Evolutionary conservation across 345 rosid genomes (phyloP), one percentile per base, ranked within the genome.

Genomic region (Ailanthus altissimus): DNA sequence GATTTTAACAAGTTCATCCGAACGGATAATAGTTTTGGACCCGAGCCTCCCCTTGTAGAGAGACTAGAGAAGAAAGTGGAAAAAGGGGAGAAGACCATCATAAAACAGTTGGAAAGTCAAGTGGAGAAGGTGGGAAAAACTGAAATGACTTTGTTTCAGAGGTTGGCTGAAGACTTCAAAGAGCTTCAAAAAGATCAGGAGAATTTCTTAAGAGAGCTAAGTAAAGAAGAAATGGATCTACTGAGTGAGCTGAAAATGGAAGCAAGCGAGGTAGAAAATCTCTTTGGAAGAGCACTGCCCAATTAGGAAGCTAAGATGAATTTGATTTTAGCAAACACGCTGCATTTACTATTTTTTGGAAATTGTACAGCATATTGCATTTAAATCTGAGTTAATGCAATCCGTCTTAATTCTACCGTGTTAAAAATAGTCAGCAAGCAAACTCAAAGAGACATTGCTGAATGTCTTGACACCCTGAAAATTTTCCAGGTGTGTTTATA

Each of bases 11-110:
- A 80, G 75, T 92, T 93, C 61, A 79, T 91, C 50, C 86, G 71
- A 77, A 96, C 97, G 0, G 85, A 96, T 70, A 96, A 96, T 73
- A 84, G 90, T 12, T 93, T 97, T 32, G 94, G 98, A 11, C 98
- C 99, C 0, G 97, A 95, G 81, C 97, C 97, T 66, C 94, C 98
- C 8, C 87, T 95, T 1, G 97, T 89, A 42, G 93, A 95, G 77
- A 93, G 99, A 84, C 74, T 93, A 15, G 99, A 95, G 86, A 93
- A 87, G 85, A 92, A 90, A 16, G 99, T 90, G 58, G 99, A 95
- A 83, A 90, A 87, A 89, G 99, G 96, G 0, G 96, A 90, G 82
- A 84, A 76, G 81, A 80, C 84, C 16, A 88, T 95, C 9, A 84
- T 89, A 60, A 87, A 96, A 75, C 82, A 91, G 82, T 69, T 91